Evolutionary conservation across 495 filamentous ascomycete genomes (phyloP).

Genomic region (Corynascus novoguineensis): DNA sequence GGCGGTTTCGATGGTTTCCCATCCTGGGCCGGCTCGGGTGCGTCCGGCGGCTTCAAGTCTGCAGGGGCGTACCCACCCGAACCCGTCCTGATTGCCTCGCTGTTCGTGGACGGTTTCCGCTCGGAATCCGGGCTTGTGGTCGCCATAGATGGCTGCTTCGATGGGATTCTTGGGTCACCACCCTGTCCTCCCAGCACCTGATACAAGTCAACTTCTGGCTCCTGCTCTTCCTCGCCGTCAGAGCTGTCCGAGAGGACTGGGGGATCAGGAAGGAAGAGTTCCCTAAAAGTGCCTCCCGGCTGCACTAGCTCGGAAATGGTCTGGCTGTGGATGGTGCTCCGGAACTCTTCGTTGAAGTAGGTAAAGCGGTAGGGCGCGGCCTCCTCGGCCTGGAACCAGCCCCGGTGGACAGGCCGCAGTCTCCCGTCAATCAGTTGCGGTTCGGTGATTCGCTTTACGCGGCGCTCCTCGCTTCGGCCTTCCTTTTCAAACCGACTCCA

Average conservation of each 20-base stretch:
- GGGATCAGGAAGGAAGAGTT: conserved; percentile 66
- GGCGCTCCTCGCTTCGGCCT: conserved; percentile 75
- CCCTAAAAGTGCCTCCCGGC: conserved; percentile 72
- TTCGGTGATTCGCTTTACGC: conserved; percentile 87
- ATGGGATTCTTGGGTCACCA: conserved; percentile 27
- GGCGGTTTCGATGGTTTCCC: conserved; percentile 44
- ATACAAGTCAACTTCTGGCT: conserved; percentile 23
- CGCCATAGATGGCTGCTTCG: conserved; percentile 32
- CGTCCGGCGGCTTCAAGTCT: conserved; percentile 23
- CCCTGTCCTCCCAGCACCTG: conserved; percentile 24
- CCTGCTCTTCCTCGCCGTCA: conserved; percentile 54
- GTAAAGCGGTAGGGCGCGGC: conserved; percentile 93
- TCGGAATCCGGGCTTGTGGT: conserved; percentile 23
- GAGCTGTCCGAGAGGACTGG: conserved; percentile 49
- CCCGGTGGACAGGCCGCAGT: conserved; percentile 68
- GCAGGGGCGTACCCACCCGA: conserved; percentile 18
- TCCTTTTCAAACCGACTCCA: conserved; percentile 92
- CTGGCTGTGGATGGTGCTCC: conserved; percentile 89
- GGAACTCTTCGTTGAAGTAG: conserved; percentile 96
- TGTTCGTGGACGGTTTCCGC: conserved; percentile 11
- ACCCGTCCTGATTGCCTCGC: conserved; percentile 13
- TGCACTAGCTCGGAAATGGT: conserved; percentile 88
- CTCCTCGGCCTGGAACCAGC: conserved; percentile 83
- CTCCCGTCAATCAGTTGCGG: conserved; percentile 86
- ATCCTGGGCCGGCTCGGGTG: conserved; percentile 23